A percentile compares a stretch with the other conserved stretches of the same genome.
Evolutionary conservation across 805 yeast species (phyloP).

Genomic region (Candida sakaeoensis): DNA sequence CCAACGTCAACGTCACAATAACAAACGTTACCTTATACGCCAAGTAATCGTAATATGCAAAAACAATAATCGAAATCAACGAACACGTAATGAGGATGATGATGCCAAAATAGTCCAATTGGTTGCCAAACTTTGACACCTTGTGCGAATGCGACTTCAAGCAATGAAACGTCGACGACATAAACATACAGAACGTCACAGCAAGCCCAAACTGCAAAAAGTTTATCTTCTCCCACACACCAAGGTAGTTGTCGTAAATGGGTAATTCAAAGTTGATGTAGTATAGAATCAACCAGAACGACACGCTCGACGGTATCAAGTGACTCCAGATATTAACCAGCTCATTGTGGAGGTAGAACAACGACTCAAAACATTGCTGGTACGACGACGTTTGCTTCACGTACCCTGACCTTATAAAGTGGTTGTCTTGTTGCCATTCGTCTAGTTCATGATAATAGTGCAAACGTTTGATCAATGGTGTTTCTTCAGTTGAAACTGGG

Average conservation of each 20-base stretch:
- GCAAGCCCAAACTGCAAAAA: conserved; percentile 55
- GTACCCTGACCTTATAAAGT: conserved; percentile 61
- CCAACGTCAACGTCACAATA: conserved; percentile 49
- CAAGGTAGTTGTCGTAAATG: conserved; percentile 21
- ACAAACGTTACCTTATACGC: conserved; percentile 36
- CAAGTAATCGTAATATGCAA: conserved; percentile 44
- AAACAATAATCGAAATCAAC: conserved; percentile 40
- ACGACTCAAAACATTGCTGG: conserved; percentile 42
- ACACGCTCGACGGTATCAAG: conserved; percentile 42
- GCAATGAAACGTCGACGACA: conserved; percentile 66
- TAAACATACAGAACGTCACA: conserved; percentile 53
- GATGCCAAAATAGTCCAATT: conserved; percentile 73
- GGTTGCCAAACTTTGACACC: conserved; percentile 57
- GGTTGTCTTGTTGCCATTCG: conserved; percentile 74
- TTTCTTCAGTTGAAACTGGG: background rate
- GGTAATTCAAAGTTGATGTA: conserved; percentile 26
- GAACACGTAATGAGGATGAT: conserved; percentile 65
- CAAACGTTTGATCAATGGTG: conserved; percentile 9
- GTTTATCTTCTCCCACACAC: conserved; percentile 44
- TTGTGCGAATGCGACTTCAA: conserved; percentile 61
- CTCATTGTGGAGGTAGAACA: conserved; percentile 63
- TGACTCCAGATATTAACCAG: conserved; percentile 70
- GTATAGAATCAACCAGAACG: conserved; percentile 19
- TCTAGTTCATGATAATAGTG: conserved; percentile 55
- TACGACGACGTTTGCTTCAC: conserved; percentile 53